Percentiles rank a stretch among this genome's conserved stretches.
Evolutionary conservation across 1,139 yeast species (phyloP).

Genomic region (Diutina ranongensis): DNA sequence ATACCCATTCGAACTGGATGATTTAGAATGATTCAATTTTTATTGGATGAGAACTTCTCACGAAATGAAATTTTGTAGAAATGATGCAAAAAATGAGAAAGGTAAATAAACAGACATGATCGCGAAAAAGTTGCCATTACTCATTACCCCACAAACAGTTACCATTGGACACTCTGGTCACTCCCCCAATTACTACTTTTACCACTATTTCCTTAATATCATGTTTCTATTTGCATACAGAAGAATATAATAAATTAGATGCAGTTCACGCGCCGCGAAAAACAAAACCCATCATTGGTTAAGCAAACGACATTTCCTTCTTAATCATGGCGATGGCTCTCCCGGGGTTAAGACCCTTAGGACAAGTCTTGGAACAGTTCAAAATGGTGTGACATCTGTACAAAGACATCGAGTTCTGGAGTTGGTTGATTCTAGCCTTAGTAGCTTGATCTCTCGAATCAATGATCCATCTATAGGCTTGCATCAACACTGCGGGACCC

Average conservation of each 20-base stretch:
- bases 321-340: constrained; percentile 94
- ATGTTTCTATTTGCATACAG: too few species aligned
- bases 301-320: constrained; percentile 80
- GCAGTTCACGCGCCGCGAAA: neutral
- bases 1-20: too few species aligned
- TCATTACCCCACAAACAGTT: too few species aligned
- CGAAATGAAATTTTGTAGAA: too few species aligned
- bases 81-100: too few species aligned
- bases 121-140: too few species aligned
- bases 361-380: constrained; percentile 98
- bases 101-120: too few species aligned
- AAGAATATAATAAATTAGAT: neutral
- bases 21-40: too few species aligned
- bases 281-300: constrained; percentile 13
- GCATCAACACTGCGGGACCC: constrained; percentile 98
- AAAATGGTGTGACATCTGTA: constrained; percentile 98
- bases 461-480: constrained; percentile 97
- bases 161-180: too few species aligned
- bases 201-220: too few species aligned
- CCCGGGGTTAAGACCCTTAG: constrained; percentile 98
- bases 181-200: too few species aligned
- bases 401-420: constrained; percentile 93
- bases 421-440: constrained; percentile 69
- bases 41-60: too few species aligned
- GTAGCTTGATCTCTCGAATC: constrained; percentile 95